Evolutionary conservation across 2,329 filamentous ascomycete species (phyloP), one percentile per base, ranked within the genome.

Genomic region (Tolypocladium amazonense): DNA sequence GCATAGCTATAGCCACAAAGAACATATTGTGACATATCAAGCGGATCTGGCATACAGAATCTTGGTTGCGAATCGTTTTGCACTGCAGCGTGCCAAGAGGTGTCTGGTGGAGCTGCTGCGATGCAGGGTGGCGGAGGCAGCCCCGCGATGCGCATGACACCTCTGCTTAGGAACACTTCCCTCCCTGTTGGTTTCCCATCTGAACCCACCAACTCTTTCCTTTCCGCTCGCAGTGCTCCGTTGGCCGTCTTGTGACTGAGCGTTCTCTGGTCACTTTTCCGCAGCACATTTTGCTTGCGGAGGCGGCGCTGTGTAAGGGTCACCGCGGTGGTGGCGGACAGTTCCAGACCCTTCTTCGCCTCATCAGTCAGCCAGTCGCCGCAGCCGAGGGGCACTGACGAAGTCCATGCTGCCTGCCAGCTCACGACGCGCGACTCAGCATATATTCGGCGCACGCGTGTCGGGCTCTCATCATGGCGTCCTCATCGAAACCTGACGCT

Each of bases 391-490:
- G 39, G 39, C 56, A 64, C 62, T 70, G 66, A 70, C 69, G 68
- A 71, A 66, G 58, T 50, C 62, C 30, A 39, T 58, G 62, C 66
- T 71, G 69, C 69, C 69, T 71, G 58, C 64, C 35, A 55, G 33
- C 52, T 35, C 50, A 35, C 39, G 59, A 41, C 38, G 38, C 41
- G 30, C 56, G 20, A 15, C 41, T 60, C 52, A 56, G 53, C 60
- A 59, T 66, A 63, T 67, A 65, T 30, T 52, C 56, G 57, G 43
- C 11, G 20, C 57, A 39, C 18, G 15, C 18, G 18, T 57, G 35
- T 23, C 56, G 14, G 53, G 25, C 30, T 30, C 56, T 62, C 72
- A 75, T 58, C 62, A 86, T 87, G 84, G 75, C 82, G 39, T 80
- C 81, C 63, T 76, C 80, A 66, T 76, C 77, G 65, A 75, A 75